Percentiles rank a stretch among this genome's conserved stretches.
phyloP scores from a whole-genome alignment of 352 stramenopile species.

The Phytophthora meadii region DNA sequence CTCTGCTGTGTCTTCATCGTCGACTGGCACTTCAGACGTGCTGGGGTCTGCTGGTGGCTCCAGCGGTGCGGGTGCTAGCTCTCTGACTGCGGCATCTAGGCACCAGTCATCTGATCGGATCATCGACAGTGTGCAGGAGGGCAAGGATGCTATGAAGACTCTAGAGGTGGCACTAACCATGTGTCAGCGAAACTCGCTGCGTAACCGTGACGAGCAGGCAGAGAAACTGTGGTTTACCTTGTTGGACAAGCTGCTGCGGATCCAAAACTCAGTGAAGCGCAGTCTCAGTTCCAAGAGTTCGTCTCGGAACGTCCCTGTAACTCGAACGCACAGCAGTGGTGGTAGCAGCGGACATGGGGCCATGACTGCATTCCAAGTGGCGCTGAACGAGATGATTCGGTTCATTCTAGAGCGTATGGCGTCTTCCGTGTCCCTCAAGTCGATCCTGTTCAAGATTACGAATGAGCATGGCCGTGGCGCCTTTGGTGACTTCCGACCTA shows the following conservation, averaged over 20 bases:
- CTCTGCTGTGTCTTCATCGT: conserved; percentile 43
- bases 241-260: conserved; percentile 93
- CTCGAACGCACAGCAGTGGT: conserved; percentile 38
- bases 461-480: conserved; percentile 93
- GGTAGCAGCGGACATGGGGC: conserved; percentile 71
- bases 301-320: conserved; percentile 54
- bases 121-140: conserved; percentile 82
- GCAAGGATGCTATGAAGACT: conserved; percentile 88
- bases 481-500: conserved; percentile 95
- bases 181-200: conserved; percentile 93
- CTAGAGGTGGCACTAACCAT: conserved; percentile 92
- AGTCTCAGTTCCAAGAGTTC: conserved; percentile 81
- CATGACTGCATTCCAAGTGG: conserved; percentile 89
- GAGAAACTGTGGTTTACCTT: conserved; percentile 96
- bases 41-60: conserved; percentile 29
- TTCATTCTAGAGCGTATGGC: conserved; percentile 96
- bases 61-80: conserved; percentile 7
- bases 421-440: conserved; percentile 92
- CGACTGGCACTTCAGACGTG: conserved; percentile 40
- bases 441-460: conserved; percentile 96
- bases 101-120: conserved; percentile 82
- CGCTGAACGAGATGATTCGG: conserved; percentile 92
- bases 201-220: conserved; percentile 88
- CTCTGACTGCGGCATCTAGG: conserved; percentile 28
- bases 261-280: conserved; percentile 92